Conservation (phyloP, 768 basidiomycete species). For the Trametes gibbosa region DNA sequence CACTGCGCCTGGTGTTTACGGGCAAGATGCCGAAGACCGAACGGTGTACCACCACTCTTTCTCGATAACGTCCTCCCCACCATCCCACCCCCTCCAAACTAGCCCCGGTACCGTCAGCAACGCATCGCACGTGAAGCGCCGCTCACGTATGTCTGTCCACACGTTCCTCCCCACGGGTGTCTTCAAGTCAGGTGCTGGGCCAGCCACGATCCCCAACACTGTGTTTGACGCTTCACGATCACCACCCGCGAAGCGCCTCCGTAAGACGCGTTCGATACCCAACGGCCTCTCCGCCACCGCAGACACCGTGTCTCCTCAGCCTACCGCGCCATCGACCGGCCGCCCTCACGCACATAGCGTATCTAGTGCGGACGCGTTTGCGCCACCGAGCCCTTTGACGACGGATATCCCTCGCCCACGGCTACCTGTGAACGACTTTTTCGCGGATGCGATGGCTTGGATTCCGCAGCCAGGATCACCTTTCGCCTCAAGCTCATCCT, state of each 20-base stretch:
- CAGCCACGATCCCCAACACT: slow-evolving; percentile 8
- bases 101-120: neutral
- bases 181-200: slow-evolving; percentile 39
- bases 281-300: slow-evolving; percentile 37
- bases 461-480: slow-evolving; percentile 38
- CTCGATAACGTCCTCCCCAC: slow-evolving; percentile 1
- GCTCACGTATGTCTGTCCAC: slow-evolving; percentile 71
- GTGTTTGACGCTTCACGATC: slow-evolving; percentile 26
- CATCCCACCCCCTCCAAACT: neutral
- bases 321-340: slow-evolving; percentile 36
- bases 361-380: slow-evolving; percentile 63
- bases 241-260: slow-evolving; percentile 48
- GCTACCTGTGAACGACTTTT: slow-evolving; percentile 47
- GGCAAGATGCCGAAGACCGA: slow-evolving; percentile 48
- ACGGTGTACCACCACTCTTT: slow-evolving; percentile 15
- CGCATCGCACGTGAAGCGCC: slow-evolving; percentile 38
- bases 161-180: slow-evolving; percentile 49
- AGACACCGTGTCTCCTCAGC: slow-evolving; percentile 4
- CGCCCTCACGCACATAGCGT: slow-evolving; percentile 79
- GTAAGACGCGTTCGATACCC: slow-evolving; percentile 76
- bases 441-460: slow-evolving; percentile 69
- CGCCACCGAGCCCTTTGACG: slow-evolving; percentile 30
- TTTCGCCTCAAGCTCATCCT: slow-evolving; percentile 30
- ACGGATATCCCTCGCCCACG: slow-evolving; percentile 24
- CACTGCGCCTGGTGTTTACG: slow-evolving; percentile 55